Percentiles rank a stretch among this genome's conserved stretches.
Evolutionary conservation across 768 basidiomycete genomes (phyloP).

Genomic region (Leccinum aurantiacum): DNA sequence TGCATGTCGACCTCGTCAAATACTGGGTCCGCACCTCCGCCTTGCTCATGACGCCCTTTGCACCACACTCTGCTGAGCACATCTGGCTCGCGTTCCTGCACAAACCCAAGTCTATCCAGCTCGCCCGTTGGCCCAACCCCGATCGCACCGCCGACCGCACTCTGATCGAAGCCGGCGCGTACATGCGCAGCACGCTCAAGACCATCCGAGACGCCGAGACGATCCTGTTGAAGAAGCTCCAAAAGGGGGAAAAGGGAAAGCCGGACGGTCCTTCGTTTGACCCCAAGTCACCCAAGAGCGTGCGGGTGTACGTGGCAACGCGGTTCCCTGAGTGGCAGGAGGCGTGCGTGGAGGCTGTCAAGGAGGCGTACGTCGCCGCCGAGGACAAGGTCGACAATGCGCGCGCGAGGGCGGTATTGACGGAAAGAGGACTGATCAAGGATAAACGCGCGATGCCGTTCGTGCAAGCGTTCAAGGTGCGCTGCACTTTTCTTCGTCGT

Average conservation of each 20-base stretch:
- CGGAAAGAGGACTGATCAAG: too few relatives aligned
- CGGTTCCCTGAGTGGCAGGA: conserved; percentile 95
- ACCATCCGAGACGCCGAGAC: conserved; percentile 87
- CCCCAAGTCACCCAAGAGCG: conserved; percentile 80
- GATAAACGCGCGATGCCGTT: too few relatives aligned
- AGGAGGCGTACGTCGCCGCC: conserved; percentile 37
- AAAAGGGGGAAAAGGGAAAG: conserved; percentile 69
- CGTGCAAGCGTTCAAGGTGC: conserved; percentile 37
- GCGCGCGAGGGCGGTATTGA: too few relatives aligned
- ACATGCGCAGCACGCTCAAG: conserved; percentile 92
- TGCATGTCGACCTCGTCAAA: conserved; percentile 86
- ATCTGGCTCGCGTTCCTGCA: conserved; percentile 78
- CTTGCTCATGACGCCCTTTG: conserved; percentile 80
- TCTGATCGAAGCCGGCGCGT: conserved; percentile 69
- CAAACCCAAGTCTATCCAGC: conserved; percentile 74
- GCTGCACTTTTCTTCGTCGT: conserved; percentile 11
- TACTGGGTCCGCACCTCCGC: conserved; percentile 84
- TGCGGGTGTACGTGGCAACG: conserved; percentile 86
- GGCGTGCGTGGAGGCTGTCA: conserved; percentile 70
- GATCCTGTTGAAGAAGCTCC: conserved; percentile 72
- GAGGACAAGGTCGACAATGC: too few relatives aligned
- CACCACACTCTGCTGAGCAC: conserved; percentile 93
- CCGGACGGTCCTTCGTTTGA: conserved; percentile 59
- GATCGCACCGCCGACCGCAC: conserved; percentile 57
- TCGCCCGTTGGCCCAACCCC: conserved; percentile 80